Evolutionary conservation across 2,329 filamentous ascomycete species (phyloP).

Genomic region (Fusarium anthophilum): DNA sequence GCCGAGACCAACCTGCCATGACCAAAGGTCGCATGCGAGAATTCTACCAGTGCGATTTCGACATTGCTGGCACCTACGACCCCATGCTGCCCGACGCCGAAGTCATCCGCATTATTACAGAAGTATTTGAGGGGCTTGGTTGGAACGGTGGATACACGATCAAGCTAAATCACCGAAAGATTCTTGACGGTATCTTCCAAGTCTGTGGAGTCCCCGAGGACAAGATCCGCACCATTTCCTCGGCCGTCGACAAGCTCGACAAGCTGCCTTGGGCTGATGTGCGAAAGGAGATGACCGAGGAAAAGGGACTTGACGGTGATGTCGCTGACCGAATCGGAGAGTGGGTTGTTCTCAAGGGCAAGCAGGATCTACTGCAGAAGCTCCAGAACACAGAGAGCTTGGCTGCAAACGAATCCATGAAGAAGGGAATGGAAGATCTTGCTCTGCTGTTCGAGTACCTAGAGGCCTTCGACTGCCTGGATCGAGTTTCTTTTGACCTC

Average conservation of each 20-base stretch:
- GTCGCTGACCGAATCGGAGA: constrained; percentile 89
- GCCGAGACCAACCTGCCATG: constrained; percentile 66
- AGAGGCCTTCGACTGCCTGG: constrained; percentile 76
- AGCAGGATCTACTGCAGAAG: constrained; percentile 76
- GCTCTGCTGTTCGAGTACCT: constrained; percentile 83
- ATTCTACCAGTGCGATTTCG: constrained; percentile 98
- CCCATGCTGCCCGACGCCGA: constrained; percentile 93
- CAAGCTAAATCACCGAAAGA: constrained; percentile 95
- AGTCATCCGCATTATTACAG: constrained; percentile 82
- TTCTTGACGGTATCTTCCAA: constrained; percentile 90
- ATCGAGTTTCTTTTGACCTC: constrained; percentile 87
- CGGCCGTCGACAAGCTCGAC: constrained; percentile 94
- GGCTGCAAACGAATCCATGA: constrained; percentile 76
- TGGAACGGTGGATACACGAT: constrained; percentile 82
- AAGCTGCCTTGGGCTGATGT: constrained; percentile 93
- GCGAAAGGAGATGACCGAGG: constrained; percentile 89
- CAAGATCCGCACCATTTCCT: constrained; percentile 89
- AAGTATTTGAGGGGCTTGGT: constrained; percentile 84
- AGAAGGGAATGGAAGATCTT: constrained; percentile 84
- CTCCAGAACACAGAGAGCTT: constrained; percentile 75
- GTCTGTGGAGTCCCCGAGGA: constrained; percentile 89
- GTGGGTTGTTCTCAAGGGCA: constrained; percentile 82
- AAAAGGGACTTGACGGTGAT: constrained; percentile 81
- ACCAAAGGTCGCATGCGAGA: constrained; percentile 93
- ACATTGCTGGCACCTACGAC: constrained; percentile 89